Base-by-base conservation (phyloP, 2,329 filamentous ascomycete genomes). In the Fusarium praegraminearum region DNA sequence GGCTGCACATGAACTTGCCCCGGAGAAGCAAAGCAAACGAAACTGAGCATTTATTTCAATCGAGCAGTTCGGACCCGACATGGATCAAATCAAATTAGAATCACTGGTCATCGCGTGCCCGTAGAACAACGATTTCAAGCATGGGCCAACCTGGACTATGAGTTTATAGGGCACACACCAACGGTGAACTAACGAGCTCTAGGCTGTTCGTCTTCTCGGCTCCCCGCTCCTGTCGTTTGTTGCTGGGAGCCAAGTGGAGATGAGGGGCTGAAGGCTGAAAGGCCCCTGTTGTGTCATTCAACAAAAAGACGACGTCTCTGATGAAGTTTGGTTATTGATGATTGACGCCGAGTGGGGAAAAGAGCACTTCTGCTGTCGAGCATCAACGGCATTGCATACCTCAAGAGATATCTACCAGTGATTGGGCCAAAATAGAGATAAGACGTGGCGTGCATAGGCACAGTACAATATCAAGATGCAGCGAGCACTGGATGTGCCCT, bases 141-240 rank as follows among this genome's bases (percentile, higher is more conserved):
- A 47, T 65, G 47, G 58, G 33, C 65, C 66, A 65, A 57, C 55
- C 40, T 57, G 57, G 45, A 51, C 66, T 55, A 68, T 58, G 40
- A 47, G 57, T 62, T 55, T 66, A 57, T 62, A 62, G 59, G 60
- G 62, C 35, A 58, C 49, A 51, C 52, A 51, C 65, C 70, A 73
- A 67, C 68, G 61, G 69, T 64, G 62, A 65, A 64, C 70, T 74
- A 73, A 71, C 35, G 51, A 40, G 53, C 71, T 59, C 63, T 70
- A 56, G 57, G 43, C 26, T 56, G 62, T 53, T 68, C 50, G 52
- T 59, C 59, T 56, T 55, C 56, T 69, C 61, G 61, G 57, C 69
- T 72, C 71, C 68, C 71, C 71, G 71, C 65, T 70, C 62, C 57
- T 51, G 53, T 61, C 49, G 54, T 56, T 51, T 62, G 65, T 66